Evolutionary conservation across 2,329 filamentous ascomycete genomes (phyloP).

Genomic region (Trichoderma pleuroti): DNA sequence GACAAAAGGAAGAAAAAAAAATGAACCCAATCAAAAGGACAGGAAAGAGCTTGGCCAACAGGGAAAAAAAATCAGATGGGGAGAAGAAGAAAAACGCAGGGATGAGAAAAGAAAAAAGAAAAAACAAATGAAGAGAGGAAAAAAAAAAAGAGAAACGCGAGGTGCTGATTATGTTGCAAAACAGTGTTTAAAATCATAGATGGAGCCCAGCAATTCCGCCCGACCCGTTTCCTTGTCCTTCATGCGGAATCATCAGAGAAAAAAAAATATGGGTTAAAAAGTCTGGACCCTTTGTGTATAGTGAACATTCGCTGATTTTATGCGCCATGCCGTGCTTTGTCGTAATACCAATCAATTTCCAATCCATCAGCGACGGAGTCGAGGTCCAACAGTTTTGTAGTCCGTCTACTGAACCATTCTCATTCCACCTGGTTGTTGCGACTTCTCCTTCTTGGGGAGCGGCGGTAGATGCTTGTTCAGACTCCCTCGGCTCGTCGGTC

Average conservation of each 20-base stretch:
- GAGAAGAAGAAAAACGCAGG: not conserved
- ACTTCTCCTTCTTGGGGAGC: slow-evolving; percentile 41
- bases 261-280: slow-evolving; percentile 10
- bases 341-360: slow-evolving; percentile 20
- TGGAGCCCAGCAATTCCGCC: slow-evolving; percentile 20
- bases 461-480: slow-evolving; percentile 60
- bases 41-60: slow-evolving; percentile 6
- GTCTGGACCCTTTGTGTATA: slow-evolving; percentile 12
- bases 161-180: slow-evolving; percentile 19
- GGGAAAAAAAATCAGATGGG: not conserved
- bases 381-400: slow-evolving; percentile 19
- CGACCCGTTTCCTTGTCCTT: slow-evolving; percentile 20
- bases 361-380: slow-evolving; percentile 21
- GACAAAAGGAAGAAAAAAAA: slow-evolving; percentile 23
- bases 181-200: slow-evolving; percentile 17
- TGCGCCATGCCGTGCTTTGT: slow-evolving; percentile 21
- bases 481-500: slow-evolving; percentile 50
- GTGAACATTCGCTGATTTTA: slow-evolving; percentile 21
- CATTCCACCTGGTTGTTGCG: slow-evolving; percentile 28
- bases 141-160: slow-evolving; percentile 12
- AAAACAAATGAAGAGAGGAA: not conserved
- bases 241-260: slow-evolving; percentile 22
- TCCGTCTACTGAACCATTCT: slow-evolving; percentile 33
- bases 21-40: slow-evolving; percentile 14
- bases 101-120: not conserved